phyloP scores from a whole-genome alignment of 1,284 basidiomycete species.

The Pholiota adiposa region DNA sequence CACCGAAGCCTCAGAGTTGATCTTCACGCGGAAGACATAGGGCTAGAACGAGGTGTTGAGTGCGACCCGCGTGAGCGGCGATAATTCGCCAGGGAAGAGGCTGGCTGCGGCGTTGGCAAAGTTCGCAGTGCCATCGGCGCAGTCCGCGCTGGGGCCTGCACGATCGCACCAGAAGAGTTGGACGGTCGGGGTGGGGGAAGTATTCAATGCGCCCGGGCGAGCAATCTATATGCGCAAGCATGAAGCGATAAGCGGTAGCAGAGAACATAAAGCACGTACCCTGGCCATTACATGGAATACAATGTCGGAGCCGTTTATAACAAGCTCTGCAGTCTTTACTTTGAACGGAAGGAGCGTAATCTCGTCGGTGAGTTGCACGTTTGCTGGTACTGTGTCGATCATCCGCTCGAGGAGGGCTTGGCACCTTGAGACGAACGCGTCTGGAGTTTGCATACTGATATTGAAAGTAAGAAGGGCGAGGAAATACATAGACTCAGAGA shows the following conservation, averaged over 20 bases:
- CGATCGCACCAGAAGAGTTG: conserved; percentile 14
- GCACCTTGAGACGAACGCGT: conserved; percentile 28
- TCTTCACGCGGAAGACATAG: conserved; percentile 3
- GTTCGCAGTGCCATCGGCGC: neutral
- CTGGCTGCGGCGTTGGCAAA: neutral
- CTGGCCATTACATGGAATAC: conserved; percentile 2
- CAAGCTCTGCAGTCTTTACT: conserved; percentile 12
- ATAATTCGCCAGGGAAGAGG: neutral
- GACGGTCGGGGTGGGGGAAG: neutral
- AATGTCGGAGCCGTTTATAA: neutral
- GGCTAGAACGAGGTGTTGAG: neutral
- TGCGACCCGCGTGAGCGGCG: conserved; percentile 1
- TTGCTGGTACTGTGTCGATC: conserved; percentile 33
- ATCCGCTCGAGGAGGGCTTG: conserved; percentile 30
- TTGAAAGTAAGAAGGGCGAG: neutral
- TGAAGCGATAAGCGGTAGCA: too few relatives aligned
- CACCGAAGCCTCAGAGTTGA: neutral
- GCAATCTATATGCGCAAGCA: too few relatives aligned
- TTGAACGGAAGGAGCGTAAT: conserved; percentile 32
- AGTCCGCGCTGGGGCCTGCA: conserved; percentile 2
- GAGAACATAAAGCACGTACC: neutral
- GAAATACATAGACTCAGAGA: conserved; percentile 1
- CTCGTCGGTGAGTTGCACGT: conserved; percentile 27
- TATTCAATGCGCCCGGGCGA: too few relatives aligned
- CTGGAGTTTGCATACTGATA: conserved; percentile 8